Percentiles rank a stretch among this genome's conserved stretches.
These are phyloP conservation scores for Talaromyces sp. DNA, from an alignment of 2,329 filamentous ascomycete genomes.

Conservation along the genomic window DNA sequence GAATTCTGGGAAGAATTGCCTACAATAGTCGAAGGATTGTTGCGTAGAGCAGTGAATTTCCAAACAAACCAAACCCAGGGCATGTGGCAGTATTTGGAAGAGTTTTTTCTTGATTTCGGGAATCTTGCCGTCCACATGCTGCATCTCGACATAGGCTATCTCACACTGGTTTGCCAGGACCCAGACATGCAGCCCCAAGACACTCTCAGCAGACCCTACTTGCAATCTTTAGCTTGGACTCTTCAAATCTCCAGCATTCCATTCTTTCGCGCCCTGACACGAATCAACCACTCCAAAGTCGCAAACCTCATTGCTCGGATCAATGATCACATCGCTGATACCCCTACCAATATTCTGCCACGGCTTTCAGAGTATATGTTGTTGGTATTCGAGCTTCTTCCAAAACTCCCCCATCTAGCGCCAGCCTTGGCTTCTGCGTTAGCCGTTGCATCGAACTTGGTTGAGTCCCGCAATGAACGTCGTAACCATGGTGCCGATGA, in stretches of 20 bases:
- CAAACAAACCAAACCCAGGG: constrained; percentile 27
- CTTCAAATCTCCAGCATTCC: constrained; percentile 31
- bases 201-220: constrained; percentile 29
- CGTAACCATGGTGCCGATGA: constrained; percentile 20
- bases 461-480: constrained; percentile 27
- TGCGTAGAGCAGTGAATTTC: constrained; percentile 34
- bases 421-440: constrained; percentile 20
- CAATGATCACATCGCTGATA: constrained; percentile 23
- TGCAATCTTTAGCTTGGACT: constrained; percentile 31
- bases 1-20: constrained; percentile 46
- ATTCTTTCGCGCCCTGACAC: constrained; percentile 32
- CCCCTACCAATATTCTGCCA: constrained; percentile 23
- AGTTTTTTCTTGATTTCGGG: constrained; percentile 38
- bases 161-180: constrained; percentile 26
- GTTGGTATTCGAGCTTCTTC: constrained; percentile 23
- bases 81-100: constrained; percentile 31
- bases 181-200: constrained; percentile 24
- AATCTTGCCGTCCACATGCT: constrained; percentile 39
- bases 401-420: constrained; percentile 25
- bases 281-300: constrained; percentile 24
- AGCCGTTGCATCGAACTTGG: constrained; percentile 21
- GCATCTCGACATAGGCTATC: constrained; percentile 32
- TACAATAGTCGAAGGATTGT: constrained; percentile 32
- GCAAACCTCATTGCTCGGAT: constrained; percentile 24
- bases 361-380: constrained; percentile 27